A percentile compares a stretch with the other conserved stretches of the same genome.
These are phyloP conservation scores for Hevea brasiliensis DNA, from an alignment of 345 rosid genomes.

Conservation along the genomic window DNA sequence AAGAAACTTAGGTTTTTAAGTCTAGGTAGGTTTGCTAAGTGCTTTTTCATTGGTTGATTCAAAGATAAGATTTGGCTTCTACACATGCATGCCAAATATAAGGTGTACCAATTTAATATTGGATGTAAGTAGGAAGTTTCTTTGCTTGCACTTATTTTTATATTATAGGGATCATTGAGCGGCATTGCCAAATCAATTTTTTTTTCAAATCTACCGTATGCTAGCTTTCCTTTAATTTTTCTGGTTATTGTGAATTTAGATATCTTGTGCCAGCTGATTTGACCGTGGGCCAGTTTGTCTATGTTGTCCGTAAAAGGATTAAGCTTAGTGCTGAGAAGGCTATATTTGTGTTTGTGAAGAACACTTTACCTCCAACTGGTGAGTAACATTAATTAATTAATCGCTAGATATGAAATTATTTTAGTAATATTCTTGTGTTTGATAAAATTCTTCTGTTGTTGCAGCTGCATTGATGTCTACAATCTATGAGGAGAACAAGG, in stretches of 20 bases:
- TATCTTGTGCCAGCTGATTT: constrained; percentile 79
- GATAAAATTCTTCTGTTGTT: constrained; percentile 9
- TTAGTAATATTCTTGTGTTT: background rate
- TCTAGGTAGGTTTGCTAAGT: background rate
- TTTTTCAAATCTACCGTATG: background rate
- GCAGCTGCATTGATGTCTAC: constrained; percentile 69
- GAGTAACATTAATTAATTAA: constrained; percentile 9
- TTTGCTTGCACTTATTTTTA: background rate
- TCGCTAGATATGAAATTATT: background rate
- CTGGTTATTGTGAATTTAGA: constrained; percentile 31
- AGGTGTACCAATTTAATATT: background rate
- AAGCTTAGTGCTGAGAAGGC: constrained; percentile 78
- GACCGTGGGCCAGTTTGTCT: constrained; percentile 73
- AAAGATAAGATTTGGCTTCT: background rate
- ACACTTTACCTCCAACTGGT: constrained; percentile 74
- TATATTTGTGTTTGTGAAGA: constrained; percentile 63
- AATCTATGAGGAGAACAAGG: constrained; percentile 62
- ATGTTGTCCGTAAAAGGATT: constrained; percentile 77
- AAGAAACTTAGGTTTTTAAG: background rate
- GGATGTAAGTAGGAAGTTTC: too few species aligned
- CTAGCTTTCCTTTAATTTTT: background rate
- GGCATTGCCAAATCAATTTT: background rate
- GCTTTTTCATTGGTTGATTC: background rate
- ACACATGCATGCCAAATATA: background rate
- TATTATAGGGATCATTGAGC: background rate